phyloP scores from a whole-genome alignment of 495 filamentous ascomycete genomes.

The Pyronema domesticum region DNA sequence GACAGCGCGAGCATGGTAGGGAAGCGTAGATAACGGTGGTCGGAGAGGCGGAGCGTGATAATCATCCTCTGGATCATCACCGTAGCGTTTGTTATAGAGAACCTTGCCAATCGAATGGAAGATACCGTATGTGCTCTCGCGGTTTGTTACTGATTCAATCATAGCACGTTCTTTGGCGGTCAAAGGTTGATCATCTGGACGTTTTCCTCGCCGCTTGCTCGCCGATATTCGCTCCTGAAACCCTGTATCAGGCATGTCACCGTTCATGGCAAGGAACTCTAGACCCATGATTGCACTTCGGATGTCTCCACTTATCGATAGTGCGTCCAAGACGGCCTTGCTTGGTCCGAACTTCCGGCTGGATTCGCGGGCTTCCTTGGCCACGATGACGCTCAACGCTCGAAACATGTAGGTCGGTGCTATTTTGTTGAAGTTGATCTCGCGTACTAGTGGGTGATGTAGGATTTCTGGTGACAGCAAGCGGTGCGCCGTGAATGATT shows the following conservation, averaged over 20 bases:
- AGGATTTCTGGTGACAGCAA: constrained; percentile 72
- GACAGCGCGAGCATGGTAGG: constrained; percentile 42
- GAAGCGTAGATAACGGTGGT: constrained; percentile 24
- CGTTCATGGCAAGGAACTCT: constrained; percentile 73
- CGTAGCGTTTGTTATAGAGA: constrained; percentile 63
- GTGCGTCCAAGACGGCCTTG: constrained; percentile 43
- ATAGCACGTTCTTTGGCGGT: constrained; percentile 57
- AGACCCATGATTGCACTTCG: constrained; percentile 76
- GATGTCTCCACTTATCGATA: constrained; percentile 76
- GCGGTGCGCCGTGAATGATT: constrained; percentile 79
- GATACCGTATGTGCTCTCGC: constrained; percentile 72
- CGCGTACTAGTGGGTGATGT: constrained; percentile 51
- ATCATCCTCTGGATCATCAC: constrained; percentile 16
- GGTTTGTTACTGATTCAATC: constrained; percentile 52
- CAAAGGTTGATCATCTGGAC: constrained; percentile 38
- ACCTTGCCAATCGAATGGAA: constrained; percentile 95
- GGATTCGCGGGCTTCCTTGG: constrained; percentile 60
- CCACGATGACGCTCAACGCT: constrained; percentile 58
- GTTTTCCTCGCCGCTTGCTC: constrained; percentile 22
- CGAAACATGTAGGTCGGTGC: constrained; percentile 73
- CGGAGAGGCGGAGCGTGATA: constrained; percentile 26
- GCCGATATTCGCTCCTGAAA: constrained; percentile 9
- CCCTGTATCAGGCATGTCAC: constrained; percentile 37
- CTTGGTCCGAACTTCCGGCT: constrained; percentile 49
- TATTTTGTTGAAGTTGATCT: constrained; percentile 82